These are phyloP conservation scores for Suhomyces bolitotheri DNA, from an alignment of 1,139 yeast genomes.

Conservation along the genomic window DNA sequence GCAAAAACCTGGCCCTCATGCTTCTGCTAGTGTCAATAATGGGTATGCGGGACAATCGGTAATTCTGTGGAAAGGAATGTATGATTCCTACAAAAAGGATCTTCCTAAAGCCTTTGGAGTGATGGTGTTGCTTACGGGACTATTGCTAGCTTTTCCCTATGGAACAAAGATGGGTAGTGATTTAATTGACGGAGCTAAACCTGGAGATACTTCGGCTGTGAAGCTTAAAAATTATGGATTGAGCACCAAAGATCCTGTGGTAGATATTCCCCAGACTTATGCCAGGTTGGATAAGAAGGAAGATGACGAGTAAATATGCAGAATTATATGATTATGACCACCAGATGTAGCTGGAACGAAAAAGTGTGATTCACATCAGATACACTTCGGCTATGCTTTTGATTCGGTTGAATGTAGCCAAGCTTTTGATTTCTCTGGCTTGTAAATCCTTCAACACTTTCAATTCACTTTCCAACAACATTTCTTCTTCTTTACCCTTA, in stretches of 20 bases:
- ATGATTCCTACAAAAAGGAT: conserved; percentile 13
- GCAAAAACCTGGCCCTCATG: conserved; percentile 4
- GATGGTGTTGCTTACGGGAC: conserved; percentile 12
- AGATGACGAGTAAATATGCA: conserved; percentile 18
- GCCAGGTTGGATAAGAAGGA: conserved; percentile 19
- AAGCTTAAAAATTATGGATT: conserved; percentile 12
- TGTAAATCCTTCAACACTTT: conserved; percentile 65
- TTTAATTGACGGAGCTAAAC: conserved; percentile 17
- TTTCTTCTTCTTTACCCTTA: conserved; percentile 74
- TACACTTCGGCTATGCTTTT: conserved; percentile 53
- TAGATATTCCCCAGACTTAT: conserved; percentile 21
- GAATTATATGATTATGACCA: conserved; percentile 3
- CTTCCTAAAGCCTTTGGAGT: conserved; percentile 19
- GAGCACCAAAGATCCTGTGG: conserved; percentile 17
- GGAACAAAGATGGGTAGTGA: conserved; percentile 15
- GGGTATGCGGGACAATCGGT: conserved; percentile 6
- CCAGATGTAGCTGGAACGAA: background rate
- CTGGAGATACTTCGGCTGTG: conserved; percentile 17
- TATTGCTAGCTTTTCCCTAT: conserved; percentile 22
- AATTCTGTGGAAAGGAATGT: conserved; percentile 1
- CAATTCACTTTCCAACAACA: conserved; percentile 72
- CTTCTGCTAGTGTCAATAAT: conserved; percentile 5
- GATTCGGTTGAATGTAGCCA: conserved; percentile 57
- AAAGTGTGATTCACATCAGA: conserved; percentile 8
- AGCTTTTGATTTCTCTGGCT: conserved; percentile 53